A percentile compares a stretch with the other conserved stretches of the same genome.
Evolutionary conservation across 768 basidiomycete genomes (phyloP).

Genomic region (Pisolithus tinctorius): DNA sequence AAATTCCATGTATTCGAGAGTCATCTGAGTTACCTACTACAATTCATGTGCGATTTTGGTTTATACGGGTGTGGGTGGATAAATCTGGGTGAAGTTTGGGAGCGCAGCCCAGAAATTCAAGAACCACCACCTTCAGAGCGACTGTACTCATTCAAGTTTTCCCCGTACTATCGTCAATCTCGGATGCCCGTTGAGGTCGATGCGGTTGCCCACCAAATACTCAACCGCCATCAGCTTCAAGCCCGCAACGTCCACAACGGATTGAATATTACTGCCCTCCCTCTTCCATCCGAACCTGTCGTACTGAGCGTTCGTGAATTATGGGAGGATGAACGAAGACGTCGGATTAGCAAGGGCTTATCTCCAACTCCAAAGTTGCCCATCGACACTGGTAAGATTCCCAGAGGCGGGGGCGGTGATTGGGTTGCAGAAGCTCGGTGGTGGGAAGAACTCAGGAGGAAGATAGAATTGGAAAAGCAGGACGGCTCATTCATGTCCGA

Average conservation of each 20-base stretch:
- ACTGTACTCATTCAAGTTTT: constrained; percentile 33
- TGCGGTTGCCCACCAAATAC: constrained; percentile 70
- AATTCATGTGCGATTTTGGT: constrained; percentile 93
- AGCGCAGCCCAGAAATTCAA: constrained; percentile 37
- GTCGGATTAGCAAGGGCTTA: constrained; percentile 61
- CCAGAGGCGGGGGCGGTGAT: constrained; percentile 47
- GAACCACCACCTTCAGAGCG: constrained; percentile 9
- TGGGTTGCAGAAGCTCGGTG: constrained; percentile 73
- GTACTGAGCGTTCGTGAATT: constrained; percentile 87
- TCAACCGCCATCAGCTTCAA: constrained; percentile 67
- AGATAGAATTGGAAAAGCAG: constrained; percentile 46
- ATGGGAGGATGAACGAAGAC: constrained; percentile 92
- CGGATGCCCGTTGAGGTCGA: constrained; percentile 80
- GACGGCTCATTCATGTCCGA: constrained; percentile 18
- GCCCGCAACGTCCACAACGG: constrained; percentile 64
- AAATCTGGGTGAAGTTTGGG: constrained; percentile 61
- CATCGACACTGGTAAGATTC: constrained; percentile 57
- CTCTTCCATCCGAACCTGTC: constrained; percentile 58
- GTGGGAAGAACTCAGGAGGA: constrained; percentile 63
- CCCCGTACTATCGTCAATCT: constrained; percentile 61
- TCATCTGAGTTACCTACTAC: constrained; percentile 81
- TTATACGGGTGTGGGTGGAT: constrained; percentile 93
- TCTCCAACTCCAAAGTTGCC: constrained; percentile 70
- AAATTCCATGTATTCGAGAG: constrained; percentile 81
- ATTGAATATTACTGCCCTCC: constrained; percentile 50